phyloP scores from a whole-genome alignment of 2,329 filamentous ascomycete genomes.

The Davidsoniella virescens region DNA sequence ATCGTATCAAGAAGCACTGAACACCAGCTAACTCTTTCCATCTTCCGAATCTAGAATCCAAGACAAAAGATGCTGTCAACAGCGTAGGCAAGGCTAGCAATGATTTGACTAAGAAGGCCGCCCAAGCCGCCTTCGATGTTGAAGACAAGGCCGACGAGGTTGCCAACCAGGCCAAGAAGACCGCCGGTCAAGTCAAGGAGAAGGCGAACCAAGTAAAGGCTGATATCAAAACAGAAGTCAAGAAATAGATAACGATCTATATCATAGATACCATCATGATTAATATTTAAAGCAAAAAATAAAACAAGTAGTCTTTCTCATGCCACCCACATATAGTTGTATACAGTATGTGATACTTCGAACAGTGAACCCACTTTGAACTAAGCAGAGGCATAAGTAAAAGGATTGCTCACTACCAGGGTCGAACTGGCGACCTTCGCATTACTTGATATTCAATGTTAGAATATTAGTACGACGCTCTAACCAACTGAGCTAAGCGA shows the following conservation, averaged over 20 bases:
- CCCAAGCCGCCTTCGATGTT: slow-evolving; percentile 22
- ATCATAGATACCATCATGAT: too few species aligned
- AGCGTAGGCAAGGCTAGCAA: slow-evolving; percentile 16
- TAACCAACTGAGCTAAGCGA: background rate
- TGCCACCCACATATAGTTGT: too few species aligned
- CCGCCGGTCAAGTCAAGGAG: slow-evolving; percentile 24
- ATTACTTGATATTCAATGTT: too few species aligned
- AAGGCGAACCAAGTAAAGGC: slow-evolving; percentile 26
- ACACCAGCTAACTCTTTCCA: background rate
- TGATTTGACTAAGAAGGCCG: slow-evolving; percentile 25
- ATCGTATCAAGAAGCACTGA: background rate
- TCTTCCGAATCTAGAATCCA: slow-evolving; percentile 5
- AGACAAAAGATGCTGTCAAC: slow-evolving; percentile 20
- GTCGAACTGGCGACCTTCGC: too few species aligned
- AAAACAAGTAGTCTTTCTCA: too few species aligned
- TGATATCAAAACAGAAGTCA: slow-evolving; percentile 26
- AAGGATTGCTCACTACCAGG: slow-evolving; percentile 10
- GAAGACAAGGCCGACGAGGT: slow-evolving; percentile 19
- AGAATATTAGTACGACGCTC: too few species aligned
- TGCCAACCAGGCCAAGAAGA: slow-evolving; percentile 26
- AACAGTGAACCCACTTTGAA: background rate
- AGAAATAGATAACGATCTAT: background rate
- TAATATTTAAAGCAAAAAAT: too few species aligned
- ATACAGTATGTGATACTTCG: too few species aligned
- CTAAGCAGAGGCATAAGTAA: background rate